Evolutionary conservation across 192 early-diverging fungal species (phyloP).

Genomic region (Gamsiella multidivaricata): DNA sequence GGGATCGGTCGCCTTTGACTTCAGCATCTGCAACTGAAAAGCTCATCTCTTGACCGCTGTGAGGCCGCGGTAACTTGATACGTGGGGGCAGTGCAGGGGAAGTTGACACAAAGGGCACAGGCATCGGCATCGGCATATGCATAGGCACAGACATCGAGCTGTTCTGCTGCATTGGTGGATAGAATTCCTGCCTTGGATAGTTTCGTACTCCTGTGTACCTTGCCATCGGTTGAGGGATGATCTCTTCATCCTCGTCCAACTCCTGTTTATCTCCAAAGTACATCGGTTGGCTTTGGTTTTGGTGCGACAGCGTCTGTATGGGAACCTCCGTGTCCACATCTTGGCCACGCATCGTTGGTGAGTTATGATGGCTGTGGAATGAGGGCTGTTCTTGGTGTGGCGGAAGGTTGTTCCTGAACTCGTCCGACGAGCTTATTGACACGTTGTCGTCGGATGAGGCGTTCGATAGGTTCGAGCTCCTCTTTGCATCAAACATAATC

Average conservation of each 20-base stretch:
- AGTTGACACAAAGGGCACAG: no score
- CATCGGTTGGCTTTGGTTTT: slow-evolving; percentile 1
- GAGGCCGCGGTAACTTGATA: slow-evolving; percentile 13
- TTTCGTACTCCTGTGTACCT: not conserved
- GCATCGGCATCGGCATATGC: slow-evolving; percentile 15
- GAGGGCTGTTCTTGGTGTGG: slow-evolving; percentile 46
- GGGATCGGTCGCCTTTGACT: not conserved
- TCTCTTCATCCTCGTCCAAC: slow-evolving; percentile 38
- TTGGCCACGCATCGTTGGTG: slow-evolving; percentile 1
- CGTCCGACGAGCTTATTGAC: slow-evolving; percentile 31
- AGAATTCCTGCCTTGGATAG: slow-evolving; percentile 2
- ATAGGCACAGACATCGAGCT: slow-evolving; percentile 14
- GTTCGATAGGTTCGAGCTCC: slow-evolving; percentile 23
- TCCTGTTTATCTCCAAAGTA: slow-evolving; percentile 45
- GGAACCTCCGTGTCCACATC: slow-evolving; percentile 2
- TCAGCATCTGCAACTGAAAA: not conserved
- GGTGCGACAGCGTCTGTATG: not conserved
- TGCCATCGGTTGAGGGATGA: not conserved
- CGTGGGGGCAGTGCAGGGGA: slow-evolving; percentile 7
- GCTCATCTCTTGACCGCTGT: slow-evolving; percentile 25
- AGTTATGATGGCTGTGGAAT: slow-evolving; percentile 41
- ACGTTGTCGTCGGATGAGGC: slow-evolving; percentile 24
- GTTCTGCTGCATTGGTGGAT: slow-evolving; percentile 15
- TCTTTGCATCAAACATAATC: slow-evolving; percentile 50
- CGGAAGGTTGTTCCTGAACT: slow-evolving; percentile 26